These are phyloP conservation scores for Pharus latifolius DNA, from an alignment of 176 grass and related monocot genomes.

Conservation along the genomic window DNA sequence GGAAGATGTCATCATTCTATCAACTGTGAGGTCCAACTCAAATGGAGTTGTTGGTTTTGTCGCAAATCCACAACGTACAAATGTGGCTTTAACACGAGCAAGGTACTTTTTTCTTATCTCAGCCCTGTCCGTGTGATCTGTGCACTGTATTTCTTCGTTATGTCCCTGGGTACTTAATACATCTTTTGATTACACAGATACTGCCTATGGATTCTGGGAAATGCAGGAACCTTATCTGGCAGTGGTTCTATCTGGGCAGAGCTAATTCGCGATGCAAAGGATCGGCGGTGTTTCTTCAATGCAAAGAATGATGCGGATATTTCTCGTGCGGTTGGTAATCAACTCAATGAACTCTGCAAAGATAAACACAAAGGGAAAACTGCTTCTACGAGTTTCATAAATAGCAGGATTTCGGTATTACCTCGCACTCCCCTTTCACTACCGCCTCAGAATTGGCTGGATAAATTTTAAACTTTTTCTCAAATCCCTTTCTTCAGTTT, in stretches of 20 bases:
- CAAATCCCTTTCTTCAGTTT: not conserved
- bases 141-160: not conserved
- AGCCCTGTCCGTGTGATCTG: no score
- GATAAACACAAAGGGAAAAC: slow-evolving; percentile 5
- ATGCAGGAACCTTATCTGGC: slow-evolving; percentile 17
- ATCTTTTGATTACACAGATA: not conserved
- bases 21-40: slow-evolving; percentile 44
- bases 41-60: slow-evolving; percentile 48
- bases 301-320: slow-evolving; percentile 27
- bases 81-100: slow-evolving; percentile 54
- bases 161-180: not conserved
- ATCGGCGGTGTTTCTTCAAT: slow-evolving; percentile 23
- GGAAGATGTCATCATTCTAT: slow-evolving; percentile 55
- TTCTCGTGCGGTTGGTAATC: slow-evolving; percentile 6
- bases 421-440: not conserved
- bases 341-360: slow-evolving; percentile 3
- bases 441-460: not conserved
- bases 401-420: slow-evolving; percentile 13
- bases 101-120: slow-evolving; percentile 24
- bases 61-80: slow-evolving; percentile 37
- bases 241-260: slow-evolving; percentile 36
- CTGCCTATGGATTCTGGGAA: slow-evolving; percentile 44
- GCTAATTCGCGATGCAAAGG: slow-evolving; percentile 11
- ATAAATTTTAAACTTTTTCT: not conserved
- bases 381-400: slow-evolving; percentile 7